Percentiles rank a stretch among this genome's conserved stretches.
phyloP scores from a whole-genome alignment of 2,329 filamentous ascomycete genomes.

The Parastagonospora avenae region DNA sequence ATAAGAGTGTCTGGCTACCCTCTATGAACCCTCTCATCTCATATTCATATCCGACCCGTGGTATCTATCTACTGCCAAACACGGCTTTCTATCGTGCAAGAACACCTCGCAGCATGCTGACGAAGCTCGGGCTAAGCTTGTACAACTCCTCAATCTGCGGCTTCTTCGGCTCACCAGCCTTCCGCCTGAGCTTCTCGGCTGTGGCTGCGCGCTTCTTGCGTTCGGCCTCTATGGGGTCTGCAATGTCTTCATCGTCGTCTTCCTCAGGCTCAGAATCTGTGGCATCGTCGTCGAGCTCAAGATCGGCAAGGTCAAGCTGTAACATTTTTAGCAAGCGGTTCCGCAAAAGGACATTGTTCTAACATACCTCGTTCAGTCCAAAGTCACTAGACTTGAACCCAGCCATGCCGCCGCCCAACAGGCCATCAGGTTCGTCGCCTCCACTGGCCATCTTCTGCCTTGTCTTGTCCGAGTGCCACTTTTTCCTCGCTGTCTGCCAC shows the following conservation, averaged over 20 bases:
- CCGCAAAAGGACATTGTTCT: background rate
- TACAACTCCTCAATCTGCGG: conserved; percentile 78
- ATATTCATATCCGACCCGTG: background rate
- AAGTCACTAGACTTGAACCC: conserved; percentile 84
- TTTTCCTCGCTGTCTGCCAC: conserved; percentile 95
- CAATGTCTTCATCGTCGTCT: conserved; percentile 70
- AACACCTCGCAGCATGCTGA: conserved; percentile 80
- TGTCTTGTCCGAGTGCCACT: conserved; percentile 98
- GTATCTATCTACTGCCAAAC: background rate
- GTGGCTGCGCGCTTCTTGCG: conserved; percentile 75
- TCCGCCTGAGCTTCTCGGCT: conserved; percentile 79
- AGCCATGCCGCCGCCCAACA: conserved; percentile 45
- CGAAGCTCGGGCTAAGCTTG: conserved; percentile 79
- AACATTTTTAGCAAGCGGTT: background rate
- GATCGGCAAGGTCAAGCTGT: conserved; percentile 77
- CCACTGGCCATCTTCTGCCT: conserved; percentile 97
- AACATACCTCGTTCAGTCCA: conserved; percentile 74
- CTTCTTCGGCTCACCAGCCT: conserved; percentile 83
- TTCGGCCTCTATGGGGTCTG: conserved; percentile 88
- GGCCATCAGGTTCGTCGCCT: conserved; percentile 52
- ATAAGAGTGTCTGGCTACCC: background rate
- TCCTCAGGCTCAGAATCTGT: conserved; percentile 63
- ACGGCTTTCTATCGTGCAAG: conserved; percentile 58
- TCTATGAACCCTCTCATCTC: background rate
- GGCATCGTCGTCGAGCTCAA: conserved; percentile 75